Percentiles rank a stretch among this genome's conserved stretches.
Evolutionary conservation across 2,329 filamentous ascomycete genomes (phyloP).

Genomic region (Colletotrichum salicis): DNA sequence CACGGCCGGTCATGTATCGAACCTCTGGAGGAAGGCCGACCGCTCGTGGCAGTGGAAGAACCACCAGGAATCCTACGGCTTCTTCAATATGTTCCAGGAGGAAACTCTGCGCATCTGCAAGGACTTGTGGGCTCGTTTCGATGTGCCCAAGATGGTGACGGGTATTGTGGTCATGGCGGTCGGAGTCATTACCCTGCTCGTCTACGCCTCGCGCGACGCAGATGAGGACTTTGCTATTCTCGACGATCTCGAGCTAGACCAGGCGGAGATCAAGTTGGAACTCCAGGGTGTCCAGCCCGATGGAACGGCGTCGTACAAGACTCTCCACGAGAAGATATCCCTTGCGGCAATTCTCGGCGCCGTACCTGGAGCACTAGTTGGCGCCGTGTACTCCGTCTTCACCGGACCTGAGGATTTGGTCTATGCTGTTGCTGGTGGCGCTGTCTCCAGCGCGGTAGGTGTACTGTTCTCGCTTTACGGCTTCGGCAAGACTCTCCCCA

Average conservation of each 20-base stretch:
- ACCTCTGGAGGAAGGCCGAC: constrained; percentile 61
- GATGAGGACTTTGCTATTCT: constrained; percentile 65
- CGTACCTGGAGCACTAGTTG: constrained; percentile 46
- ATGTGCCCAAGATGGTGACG: constrained; percentile 84
- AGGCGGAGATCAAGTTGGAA: constrained; percentile 68
- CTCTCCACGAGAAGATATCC: constrained; percentile 51
- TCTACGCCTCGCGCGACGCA: constrained; percentile 74
- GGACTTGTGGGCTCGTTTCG: constrained; percentile 90
- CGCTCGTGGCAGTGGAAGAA: constrained; percentile 51
- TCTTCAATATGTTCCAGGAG: constrained; percentile 79
- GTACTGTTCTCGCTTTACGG: constrained; percentile 56
- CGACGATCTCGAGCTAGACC: constrained; percentile 68
- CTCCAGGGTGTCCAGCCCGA: constrained; percentile 51
- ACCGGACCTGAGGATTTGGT: constrained; percentile 49
- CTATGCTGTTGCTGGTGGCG: constrained; percentile 48
- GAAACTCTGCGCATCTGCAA: constrained; percentile 84
- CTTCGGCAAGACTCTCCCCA: constrained; percentile 55
- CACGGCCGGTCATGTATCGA: constrained; percentile 44
- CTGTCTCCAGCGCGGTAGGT: constrained; percentile 56
- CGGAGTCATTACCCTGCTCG: constrained; percentile 74
- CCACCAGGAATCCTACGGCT: constrained; percentile 60
- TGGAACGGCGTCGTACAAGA: constrained; percentile 46
- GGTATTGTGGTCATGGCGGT: constrained; percentile 78
- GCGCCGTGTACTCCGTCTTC: constrained; percentile 45
- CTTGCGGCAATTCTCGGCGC: constrained; percentile 49